A percentile compares a stretch with the other conserved stretches of the same genome.
Conservation (phyloP, 1,284 basidiomycete species). For the Leccinum ponderosum region DNA sequence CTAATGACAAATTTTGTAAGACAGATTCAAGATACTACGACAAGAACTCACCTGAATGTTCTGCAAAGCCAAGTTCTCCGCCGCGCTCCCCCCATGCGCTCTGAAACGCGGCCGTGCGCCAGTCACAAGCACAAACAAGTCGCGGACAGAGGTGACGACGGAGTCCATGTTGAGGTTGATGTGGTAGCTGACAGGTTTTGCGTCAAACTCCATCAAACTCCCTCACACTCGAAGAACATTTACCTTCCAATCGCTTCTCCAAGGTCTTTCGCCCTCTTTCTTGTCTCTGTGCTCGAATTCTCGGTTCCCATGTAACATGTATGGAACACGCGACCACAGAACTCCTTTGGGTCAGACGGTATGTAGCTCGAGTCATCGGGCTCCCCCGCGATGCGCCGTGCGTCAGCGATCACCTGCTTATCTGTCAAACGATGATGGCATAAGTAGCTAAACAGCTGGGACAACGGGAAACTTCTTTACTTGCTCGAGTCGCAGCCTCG, state of each 20-base stretch:
- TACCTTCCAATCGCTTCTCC: slow-evolving; percentile 88
- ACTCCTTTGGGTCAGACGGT: too few species aligned
- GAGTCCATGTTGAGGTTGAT: slow-evolving; percentile 96
- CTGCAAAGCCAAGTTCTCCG: slow-evolving; percentile 96
- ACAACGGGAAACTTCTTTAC: too few species aligned
- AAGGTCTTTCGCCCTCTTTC: slow-evolving; percentile 84
- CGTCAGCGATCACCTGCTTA: too few species aligned
- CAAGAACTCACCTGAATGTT: slow-evolving; percentile 81
- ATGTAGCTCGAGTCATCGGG: too few species aligned
- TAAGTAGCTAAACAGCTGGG: not conserved
- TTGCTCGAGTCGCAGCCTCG: too few species aligned
- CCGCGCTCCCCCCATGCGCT: slow-evolving; percentile 82
- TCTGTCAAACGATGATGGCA: too few species aligned
- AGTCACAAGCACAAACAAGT: slow-evolving; percentile 85
- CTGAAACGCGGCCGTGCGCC: slow-evolving; percentile 83
- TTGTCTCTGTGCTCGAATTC: slow-evolving; percentile 89
- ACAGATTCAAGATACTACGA: not conserved
- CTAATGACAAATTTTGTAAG: slow-evolving; percentile 35
- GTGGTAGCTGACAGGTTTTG: slow-evolving; percentile 69
- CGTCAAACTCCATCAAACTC: slow-evolving; percentile 4
- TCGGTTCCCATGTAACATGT: slow-evolving; percentile 99
- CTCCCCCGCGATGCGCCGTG: too few species aligned
- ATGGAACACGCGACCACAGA: slow-evolving; percentile 83
- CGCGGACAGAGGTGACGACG: slow-evolving; percentile 81
- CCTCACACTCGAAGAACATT: slow-evolving; percentile 13